Percentiles rank a stretch among this genome's conserved stretches.
Conservation (phyloP, 148 eudicot genomes). For the Limonium bicolor region DNA sequence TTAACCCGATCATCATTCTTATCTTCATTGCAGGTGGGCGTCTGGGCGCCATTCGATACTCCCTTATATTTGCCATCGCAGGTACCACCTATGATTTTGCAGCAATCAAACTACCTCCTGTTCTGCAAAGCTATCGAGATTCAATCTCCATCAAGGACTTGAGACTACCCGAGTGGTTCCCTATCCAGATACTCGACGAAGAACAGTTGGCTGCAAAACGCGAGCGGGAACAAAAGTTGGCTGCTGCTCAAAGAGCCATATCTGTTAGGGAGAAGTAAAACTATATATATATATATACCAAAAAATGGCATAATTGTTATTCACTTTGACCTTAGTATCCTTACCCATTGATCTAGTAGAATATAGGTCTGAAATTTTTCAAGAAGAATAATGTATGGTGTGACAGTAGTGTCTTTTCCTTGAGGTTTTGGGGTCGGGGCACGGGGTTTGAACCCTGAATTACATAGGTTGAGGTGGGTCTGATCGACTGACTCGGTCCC, state of each 20-base stretch:
- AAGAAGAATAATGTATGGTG: no score
- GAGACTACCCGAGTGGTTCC: conserved; percentile 86
- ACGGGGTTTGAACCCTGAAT: no score
- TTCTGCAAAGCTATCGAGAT: conserved; percentile 24
- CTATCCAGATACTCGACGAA: conserved; percentile 75
- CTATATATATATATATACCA: no score
- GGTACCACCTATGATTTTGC: conserved; percentile 74
- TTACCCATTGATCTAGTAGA: no score
- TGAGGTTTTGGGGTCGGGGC: no score
- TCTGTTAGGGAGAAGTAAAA: conserved; percentile 35
- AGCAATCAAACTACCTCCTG: conserved; percentile 42
- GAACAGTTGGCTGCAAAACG: conserved; percentile 84
- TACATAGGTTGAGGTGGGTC: no score
- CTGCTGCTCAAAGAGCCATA: conserved; percentile 39
- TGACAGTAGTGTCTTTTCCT: no score
- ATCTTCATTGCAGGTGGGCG: conserved; percentile 41
- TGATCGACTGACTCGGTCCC: no score
- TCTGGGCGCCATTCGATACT: conserved; percentile 60
- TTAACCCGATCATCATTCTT: not conserved
- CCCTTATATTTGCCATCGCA: conserved; percentile 47
- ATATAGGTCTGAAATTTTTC: no score
- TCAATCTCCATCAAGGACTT: conserved; percentile 24
- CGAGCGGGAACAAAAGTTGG: conserved; percentile 64
- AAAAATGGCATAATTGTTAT: no score
- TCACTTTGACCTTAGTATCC: no score